These are phyloP conservation scores for Gymnopilus junonius DNA, from an alignment of 768 basidiomycete species.

Conservation along the genomic window DNA sequence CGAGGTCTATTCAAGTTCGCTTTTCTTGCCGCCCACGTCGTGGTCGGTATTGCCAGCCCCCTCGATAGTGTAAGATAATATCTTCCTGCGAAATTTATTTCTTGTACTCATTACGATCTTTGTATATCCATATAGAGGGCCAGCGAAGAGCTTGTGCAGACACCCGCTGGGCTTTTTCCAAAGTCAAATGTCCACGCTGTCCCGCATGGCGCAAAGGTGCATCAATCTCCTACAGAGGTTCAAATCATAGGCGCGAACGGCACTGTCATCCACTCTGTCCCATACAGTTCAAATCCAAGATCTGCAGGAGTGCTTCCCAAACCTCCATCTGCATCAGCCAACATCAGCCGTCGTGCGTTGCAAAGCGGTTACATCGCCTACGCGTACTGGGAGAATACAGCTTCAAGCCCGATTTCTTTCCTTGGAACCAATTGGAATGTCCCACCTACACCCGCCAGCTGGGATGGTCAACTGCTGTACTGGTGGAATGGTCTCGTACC, in stretches of 20 bases:
- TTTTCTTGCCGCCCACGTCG: background rate
- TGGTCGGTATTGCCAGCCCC: background rate
- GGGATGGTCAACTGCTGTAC: background rate
- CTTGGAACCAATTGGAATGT: background rate
- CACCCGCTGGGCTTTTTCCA: background rate
- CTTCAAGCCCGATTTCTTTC: background rate
- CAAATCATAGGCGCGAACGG: background rate
- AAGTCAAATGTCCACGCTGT: constrained; percentile 1
- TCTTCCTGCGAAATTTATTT: background rate
- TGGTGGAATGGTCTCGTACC: constrained; percentile 3
- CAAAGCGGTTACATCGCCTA: constrained; percentile 1
- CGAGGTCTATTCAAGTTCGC: background rate
- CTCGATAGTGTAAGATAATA: background rate
- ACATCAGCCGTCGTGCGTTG: background rate
- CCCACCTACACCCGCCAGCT: background rate
- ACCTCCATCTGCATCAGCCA: background rate
- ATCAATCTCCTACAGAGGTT: background rate
- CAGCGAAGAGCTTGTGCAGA: background rate
- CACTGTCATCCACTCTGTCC: background rate
- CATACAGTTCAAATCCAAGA: background rate
- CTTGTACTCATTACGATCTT: background rate
- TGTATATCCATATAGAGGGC: background rate
- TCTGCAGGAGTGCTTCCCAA: background rate
- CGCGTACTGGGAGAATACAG: background rate
- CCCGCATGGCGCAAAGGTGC: background rate